Percentiles rank a stretch among this genome's conserved stretches.
Evolutionary conservation across 768 basidiomycete species (phyloP).

Genomic region (Gloeostereum incarnatum): DNA sequence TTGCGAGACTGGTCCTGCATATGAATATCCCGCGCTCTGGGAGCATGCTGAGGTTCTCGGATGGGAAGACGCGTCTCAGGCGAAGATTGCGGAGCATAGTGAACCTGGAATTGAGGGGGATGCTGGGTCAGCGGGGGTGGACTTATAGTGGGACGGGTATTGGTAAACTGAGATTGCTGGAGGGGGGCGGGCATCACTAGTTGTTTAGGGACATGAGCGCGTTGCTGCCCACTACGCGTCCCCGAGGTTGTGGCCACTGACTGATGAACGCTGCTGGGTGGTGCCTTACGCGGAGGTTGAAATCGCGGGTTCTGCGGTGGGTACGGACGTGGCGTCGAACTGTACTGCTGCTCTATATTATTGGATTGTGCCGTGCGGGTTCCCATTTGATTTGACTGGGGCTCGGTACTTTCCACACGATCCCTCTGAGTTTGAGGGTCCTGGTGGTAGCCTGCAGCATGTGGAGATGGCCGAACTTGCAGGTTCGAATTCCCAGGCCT

Average conservation of each 20-base stretch:
- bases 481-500: too few species aligned
- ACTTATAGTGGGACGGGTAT: constrained; percentile 10
- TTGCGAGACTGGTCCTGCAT: constrained; percentile 4
- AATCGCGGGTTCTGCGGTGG: not conserved
- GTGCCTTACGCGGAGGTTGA: not conserved
- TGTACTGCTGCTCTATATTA: not conserved
- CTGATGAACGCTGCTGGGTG: constrained; percentile 5
- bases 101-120: constrained; percentile 9
- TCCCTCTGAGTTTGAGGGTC: not conserved
- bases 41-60: constrained; percentile 5
- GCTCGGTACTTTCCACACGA: not conserved
- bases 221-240: constrained; percentile 7
- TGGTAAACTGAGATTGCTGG: constrained; percentile 26
- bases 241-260: constrained; percentile 5
- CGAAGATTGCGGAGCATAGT: too few species aligned
- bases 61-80: too few species aligned
- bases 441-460: not conserved
- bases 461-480: too few species aligned
- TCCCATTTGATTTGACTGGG: not conserved
- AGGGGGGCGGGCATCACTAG: constrained; percentile 72
- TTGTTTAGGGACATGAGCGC: constrained; percentile 45
- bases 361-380: not conserved
- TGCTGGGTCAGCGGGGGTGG: constrained; percentile 8
- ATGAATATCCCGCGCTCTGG: constrained; percentile 8
- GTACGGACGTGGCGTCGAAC: not conserved